Evolutionary conservation across 495 filamentous ascomycete genomes (phyloP), one percentile per base, ranked within the genome.

Genomic region (Hypoxylon perforatum): DNA sequence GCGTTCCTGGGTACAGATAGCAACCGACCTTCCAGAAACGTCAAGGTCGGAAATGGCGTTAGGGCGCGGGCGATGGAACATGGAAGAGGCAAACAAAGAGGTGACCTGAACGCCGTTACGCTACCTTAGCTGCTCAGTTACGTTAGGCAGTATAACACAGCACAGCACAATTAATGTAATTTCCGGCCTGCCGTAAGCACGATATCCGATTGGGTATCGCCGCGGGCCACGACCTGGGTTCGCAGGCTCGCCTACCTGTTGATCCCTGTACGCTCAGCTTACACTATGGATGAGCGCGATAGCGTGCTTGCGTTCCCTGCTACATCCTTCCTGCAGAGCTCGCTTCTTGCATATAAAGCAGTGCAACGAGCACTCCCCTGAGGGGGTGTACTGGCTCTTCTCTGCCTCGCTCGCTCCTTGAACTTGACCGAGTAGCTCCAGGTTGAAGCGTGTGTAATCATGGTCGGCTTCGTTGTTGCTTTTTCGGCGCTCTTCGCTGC

Each of bases 391-490:
- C 17, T 50, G 53, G 42, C 33, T 42, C 28, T 51, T 57, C 51
- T 49, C 44, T 52, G 21, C 19, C 25, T 42, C 33, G 44, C 56
- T 42, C 39, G 18, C 38, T 28, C 17, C 57, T 36, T 25, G 47
- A n/a, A 10, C 21, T 21, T 45, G 28, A 22, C 15, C 35, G n/a
- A 39, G 17, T 56, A 46, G 23, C 23, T 22, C 44, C 47, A 58
- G 54, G 23, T 44, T 41, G 53, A 30, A 62, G 47, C 38, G 33
- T 14, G 39, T 42, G 52, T 18, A 50, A 35, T 15, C 42, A 76
- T 79, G 76, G 67, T 73, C 50, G 71, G 65, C 61, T 48, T 69
- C 51, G 56, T 54, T 21, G 46, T 72, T 48, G 55, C 73, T 35
- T 50, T 77, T 46, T 69, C 72, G 48, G 58, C 66, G 28, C 57